Evolutionary conservation across 495 filamentous ascomycete genomes (phyloP), one percentile per base, ranked within the genome.

Genomic region (Durotheca rogersii): DNA sequence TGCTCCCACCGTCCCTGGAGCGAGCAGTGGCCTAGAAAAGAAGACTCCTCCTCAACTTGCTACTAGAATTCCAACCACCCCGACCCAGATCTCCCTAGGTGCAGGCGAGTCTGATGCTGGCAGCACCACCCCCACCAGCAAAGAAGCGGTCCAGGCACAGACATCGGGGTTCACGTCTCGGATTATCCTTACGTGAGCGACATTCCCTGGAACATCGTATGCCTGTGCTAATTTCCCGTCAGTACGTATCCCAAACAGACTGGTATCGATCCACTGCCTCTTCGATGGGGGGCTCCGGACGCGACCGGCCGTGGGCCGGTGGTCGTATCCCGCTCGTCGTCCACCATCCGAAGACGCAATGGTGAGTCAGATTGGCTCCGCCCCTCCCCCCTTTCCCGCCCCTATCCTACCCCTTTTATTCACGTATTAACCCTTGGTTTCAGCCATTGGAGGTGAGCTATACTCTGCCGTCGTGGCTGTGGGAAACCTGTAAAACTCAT

Each of bases 191-290:
- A 81, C 77, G 73, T 76, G 58, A 53, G 71, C 35, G 29, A 19
- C 18, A 21, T 9, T 12, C n/a, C 33, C 29, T 4, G 10, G 5
- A 19, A 39, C 29, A 72, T 23, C 25, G 21, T 39, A 11, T 1
- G 20, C 7, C 14, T 25, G 7, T 31, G 38, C 27, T 60, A 32
- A 60, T 34, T 7, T 12, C 56, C 61, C 62, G 76, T 86, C 56
- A 96, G 90, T 20, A 95, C 92, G 6, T 96, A 98, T 70, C 93
- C 93, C 27, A 87, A 87, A 47, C 93, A 96, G 73, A 85, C 87
- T 51, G 93, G 91, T 40, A 91, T 98, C 67, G 88, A 95, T 41
- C 92, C 93, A 30, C 68, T 96, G 20, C 81, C 84, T 25, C 83
- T 97, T 76, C 74, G 88, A 56, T 98, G 93, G 93, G 93, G 93